Evolutionary conservation across 495 filamentous ascomycete genomes (phyloP).

Genomic region (Penicillium egyptiacum): DNA sequence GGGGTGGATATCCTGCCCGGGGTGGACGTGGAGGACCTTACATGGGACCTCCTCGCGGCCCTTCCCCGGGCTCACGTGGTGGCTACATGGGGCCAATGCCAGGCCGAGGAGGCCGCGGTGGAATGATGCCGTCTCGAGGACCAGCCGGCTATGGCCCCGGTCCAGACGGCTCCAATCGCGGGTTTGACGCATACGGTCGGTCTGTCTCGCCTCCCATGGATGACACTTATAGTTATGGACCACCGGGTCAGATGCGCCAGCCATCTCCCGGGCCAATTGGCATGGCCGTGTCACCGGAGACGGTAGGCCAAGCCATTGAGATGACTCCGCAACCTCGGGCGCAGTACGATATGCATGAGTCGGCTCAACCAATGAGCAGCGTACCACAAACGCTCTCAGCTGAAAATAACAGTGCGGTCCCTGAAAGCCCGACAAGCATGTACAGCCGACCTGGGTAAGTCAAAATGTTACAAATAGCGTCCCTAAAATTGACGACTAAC

Average conservation of each 20-base stretch:
- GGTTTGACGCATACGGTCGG: slow-evolving; percentile 28
- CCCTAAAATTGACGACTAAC: slow-evolving; percentile 30
- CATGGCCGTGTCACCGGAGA: slow-evolving; percentile 52
- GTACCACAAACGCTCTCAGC: slow-evolving; percentile 47
- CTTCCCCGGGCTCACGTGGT: slow-evolving; percentile 32
- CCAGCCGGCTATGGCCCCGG: slow-evolving; percentile 44
- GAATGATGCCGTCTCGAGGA: slow-evolving; percentile 51
- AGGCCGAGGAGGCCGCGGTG: slow-evolving; percentile 31
- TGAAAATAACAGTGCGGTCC: slow-evolving; percentile 30
- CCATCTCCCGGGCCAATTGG: slow-evolving; percentile 61
- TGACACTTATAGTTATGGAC: slow-evolving; percentile 30
- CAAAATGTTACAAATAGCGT: not conserved
- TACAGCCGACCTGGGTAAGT: slow-evolving; percentile 78
- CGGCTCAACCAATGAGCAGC: slow-evolving; percentile 64
- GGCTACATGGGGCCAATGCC: slow-evolving; percentile 37
- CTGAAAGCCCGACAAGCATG: slow-evolving; percentile 60
- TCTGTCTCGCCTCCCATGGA: slow-evolving; percentile 30
- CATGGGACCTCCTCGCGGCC: slow-evolving; percentile 40
- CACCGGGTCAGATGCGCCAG: slow-evolving; percentile 15
- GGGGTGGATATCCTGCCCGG: slow-evolving; percentile 52
- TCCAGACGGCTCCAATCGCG: slow-evolving; percentile 27
- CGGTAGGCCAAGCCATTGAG: slow-evolving; percentile 74
- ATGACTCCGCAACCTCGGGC: slow-evolving; percentile 61
- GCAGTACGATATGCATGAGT: slow-evolving; percentile 38
- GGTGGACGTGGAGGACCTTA: slow-evolving; percentile 58